Percentiles rank a stretch among this genome's conserved stretches.
phyloP scores from a whole-genome alignment of 169 alveolate genomes.

The Eimeria brunetti region DNA sequence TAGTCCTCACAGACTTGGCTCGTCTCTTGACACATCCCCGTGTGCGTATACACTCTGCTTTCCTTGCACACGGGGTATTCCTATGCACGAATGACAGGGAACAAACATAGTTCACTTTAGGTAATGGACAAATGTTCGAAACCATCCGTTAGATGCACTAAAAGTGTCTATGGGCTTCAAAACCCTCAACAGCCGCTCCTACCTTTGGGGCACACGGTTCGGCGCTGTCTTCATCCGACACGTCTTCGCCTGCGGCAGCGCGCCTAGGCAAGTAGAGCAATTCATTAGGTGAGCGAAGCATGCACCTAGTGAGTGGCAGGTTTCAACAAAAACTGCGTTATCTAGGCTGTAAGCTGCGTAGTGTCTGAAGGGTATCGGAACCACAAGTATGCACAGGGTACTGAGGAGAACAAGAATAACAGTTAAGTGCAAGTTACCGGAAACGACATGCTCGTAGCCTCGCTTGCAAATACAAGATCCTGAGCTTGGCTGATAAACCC shows the following conservation, averaged over 20 bases:
- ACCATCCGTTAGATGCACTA: background rate
- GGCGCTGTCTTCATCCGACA: constrained; percentile 46
- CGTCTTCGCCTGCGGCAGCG: constrained; percentile 28
- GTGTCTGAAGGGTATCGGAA: background rate
- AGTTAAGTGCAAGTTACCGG: background rate
- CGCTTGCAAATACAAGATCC: constrained; percentile 46
- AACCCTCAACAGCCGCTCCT: background rate
- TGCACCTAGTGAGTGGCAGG: background rate
- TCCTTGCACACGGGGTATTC: constrained; percentile 42
- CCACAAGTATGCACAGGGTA: background rate
- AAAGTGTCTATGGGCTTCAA: background rate
- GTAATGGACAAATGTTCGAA: background rate
- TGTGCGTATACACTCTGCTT: constrained; percentile 25
- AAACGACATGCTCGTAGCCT: constrained; percentile 7
- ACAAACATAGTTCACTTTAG: background rate
- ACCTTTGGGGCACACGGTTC: constrained; percentile 48
- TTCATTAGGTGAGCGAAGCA: background rate
- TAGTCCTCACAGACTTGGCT: constrained; percentile 27
- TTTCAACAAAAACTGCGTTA: background rate
- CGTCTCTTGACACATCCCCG: constrained; percentile 17
- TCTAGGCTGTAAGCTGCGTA: background rate
- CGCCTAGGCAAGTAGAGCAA: background rate
- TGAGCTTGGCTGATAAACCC: constrained; percentile 31
- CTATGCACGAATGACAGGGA: constrained; percentile 5
- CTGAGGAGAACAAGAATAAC: background rate